Percentiles rank a stretch among this genome's conserved stretches.
phyloP scores from a whole-genome alignment of 805 yeast genomes.

The Teunomyces barrocoloradensis region DNA sequence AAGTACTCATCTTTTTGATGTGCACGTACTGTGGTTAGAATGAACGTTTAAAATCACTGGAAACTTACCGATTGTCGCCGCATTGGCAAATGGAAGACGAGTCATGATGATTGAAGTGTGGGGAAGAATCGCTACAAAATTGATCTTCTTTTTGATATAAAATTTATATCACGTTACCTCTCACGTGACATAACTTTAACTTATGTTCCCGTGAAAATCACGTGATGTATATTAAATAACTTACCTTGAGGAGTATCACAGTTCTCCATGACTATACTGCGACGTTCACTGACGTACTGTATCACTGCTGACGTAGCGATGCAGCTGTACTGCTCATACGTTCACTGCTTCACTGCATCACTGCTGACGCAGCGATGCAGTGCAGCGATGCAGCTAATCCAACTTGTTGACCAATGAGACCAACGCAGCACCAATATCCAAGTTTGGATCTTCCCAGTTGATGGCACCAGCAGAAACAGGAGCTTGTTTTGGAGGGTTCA shows the following conservation, averaged over 20 bases:
- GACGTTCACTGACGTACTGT: too few relatives aligned
- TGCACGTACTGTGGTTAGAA: slow-evolving; percentile 59
- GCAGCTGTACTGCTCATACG: too few relatives aligned
- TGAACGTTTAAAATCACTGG: slow-evolving; percentile 8
- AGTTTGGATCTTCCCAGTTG: slow-evolving; percentile 85
- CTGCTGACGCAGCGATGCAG: too few relatives aligned
- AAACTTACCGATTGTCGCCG: slow-evolving; percentile 75
- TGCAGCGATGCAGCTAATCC: not conserved
- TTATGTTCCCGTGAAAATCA: too few relatives aligned
- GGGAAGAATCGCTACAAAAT: not conserved
- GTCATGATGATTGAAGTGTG: not conserved
- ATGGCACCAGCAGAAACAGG: slow-evolving; percentile 45
- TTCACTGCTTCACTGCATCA: too few relatives aligned
- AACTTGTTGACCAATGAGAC: slow-evolving; percentile 59
- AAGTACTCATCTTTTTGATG: slow-evolving; percentile 86
- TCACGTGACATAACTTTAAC: too few relatives aligned
- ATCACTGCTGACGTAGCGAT: too few relatives aligned
- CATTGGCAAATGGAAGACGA: slow-evolving; percentile 66
- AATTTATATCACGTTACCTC: too few relatives aligned
- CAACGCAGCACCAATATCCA: slow-evolving; percentile 75
- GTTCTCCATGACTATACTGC: too few relatives aligned
- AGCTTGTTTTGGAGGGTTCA: slow-evolving; percentile 44
- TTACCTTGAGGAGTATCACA: too few relatives aligned
- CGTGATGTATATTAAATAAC: not conserved
- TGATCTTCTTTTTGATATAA: too few relatives aligned